Evolutionary conservation across 2,329 filamentous ascomycete species (phyloP).

Genomic region (Macrophomina tecta): DNA sequence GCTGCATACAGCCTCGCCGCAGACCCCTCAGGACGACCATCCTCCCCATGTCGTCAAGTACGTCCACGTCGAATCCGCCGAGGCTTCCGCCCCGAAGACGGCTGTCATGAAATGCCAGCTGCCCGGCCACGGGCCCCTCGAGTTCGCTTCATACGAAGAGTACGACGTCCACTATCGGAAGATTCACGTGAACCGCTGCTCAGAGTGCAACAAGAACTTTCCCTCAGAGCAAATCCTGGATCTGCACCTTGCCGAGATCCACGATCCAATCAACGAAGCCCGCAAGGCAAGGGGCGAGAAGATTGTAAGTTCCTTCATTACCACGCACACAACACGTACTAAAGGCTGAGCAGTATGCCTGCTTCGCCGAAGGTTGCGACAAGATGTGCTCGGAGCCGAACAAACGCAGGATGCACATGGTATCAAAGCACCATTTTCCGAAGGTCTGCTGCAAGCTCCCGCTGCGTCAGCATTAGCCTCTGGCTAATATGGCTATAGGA

Average conservation of each 20-base stretch:
- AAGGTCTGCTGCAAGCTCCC: conserved; percentile 47
- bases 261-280: conserved; percentile 79
- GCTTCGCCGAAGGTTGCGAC: conserved; percentile 89
- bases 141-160: conserved; percentile 76
- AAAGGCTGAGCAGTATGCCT: conserved; percentile 68
- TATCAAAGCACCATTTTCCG: conserved; percentile 94
- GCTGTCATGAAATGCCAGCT: conserved; percentile 77
- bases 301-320: conserved; percentile 64
- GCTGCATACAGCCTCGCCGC: conserved; percentile 32
- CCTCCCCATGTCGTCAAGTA: conserved; percentile 52
- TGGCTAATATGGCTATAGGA: conserved; percentile 3
- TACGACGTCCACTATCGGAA: conserved; percentile 88
- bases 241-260: conserved; percentile 88
- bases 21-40: conserved; percentile 32
- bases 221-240: conserved; percentile 80
- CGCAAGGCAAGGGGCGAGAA: conserved; percentile 81
- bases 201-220: conserved; percentile 85
- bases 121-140: conserved; percentile 76
- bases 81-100: conserved; percentile 38
- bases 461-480: not conserved
- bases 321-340: not conserved
- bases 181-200: conserved; percentile 81
- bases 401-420: conserved; percentile 85
- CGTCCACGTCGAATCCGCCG: conserved; percentile 54
- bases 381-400: conserved; percentile 81